Evolutionary conservation across 1,284 basidiomycete species (phyloP).

Genomic region (Sanghuangporus baumii): DNA sequence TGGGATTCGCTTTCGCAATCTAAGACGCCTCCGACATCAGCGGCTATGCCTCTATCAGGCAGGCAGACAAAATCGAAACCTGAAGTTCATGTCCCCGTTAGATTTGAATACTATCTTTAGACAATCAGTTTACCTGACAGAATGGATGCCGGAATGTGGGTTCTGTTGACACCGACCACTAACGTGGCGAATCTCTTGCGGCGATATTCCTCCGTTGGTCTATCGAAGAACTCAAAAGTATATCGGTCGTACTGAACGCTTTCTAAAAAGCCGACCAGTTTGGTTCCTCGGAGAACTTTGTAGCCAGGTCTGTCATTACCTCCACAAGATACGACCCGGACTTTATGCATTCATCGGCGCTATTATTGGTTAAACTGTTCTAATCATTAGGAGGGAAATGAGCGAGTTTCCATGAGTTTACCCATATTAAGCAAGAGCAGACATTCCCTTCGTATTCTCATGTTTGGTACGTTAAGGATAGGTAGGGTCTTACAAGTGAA

Average conservation of each 20-base stretch:
- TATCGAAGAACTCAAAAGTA: slow-evolving; percentile 26
- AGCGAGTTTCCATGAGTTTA: neutral
- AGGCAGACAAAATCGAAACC: slow-evolving; percentile 14
- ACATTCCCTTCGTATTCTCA: slow-evolving; percentile 17
- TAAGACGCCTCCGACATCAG: too few relatives aligned
- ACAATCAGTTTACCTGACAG: slow-evolving; percentile 24
- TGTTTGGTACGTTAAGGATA: slow-evolving; percentile 12
- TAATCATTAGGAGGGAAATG: neutral
- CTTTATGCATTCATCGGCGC: slow-evolving; percentile 29
- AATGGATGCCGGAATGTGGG: slow-evolving; percentile 23
- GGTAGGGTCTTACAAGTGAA: neutral
- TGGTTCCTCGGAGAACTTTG: slow-evolving; percentile 27
- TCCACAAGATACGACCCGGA: slow-evolving; percentile 31
- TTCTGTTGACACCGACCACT: slow-evolving; percentile 27
- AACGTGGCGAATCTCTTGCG: slow-evolving; percentile 29
- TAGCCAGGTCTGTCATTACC: slow-evolving; percentile 28
- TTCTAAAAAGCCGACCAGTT: slow-evolving; percentile 27
- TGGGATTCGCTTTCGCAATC: too few relatives aligned
- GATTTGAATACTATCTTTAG: neutral
- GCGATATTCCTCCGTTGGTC: slow-evolving; percentile 25
- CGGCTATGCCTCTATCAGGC: too few relatives aligned
- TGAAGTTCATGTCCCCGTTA: neutral
- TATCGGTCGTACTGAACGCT: slow-evolving; percentile 23
- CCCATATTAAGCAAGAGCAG: slow-evolving; percentile 14
- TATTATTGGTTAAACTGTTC: slow-evolving; percentile 12